phyloP scores from a whole-genome alignment of 139 green algal genomes.

The Gonium pectorale region DNA sequence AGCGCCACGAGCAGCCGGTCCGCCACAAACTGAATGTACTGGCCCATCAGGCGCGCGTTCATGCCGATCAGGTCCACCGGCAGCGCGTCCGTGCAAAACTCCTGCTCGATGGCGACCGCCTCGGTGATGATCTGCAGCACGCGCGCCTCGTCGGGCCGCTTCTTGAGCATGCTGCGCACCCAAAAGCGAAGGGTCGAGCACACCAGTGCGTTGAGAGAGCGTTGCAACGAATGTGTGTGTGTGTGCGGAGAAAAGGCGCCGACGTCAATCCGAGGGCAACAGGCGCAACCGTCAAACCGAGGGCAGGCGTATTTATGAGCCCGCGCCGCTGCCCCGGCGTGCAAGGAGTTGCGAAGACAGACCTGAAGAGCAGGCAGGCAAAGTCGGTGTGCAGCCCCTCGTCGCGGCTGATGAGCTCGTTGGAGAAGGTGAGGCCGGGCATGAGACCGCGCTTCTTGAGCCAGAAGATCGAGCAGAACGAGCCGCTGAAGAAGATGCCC shows the following conservation, averaged over 20 bases:
- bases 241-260: background rate
- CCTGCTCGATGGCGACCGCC: constrained; percentile 95
- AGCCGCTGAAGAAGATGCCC: constrained; percentile 96
- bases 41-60: constrained; percentile 86
- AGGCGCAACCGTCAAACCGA: too few species aligned
- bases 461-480: constrained; percentile 98
- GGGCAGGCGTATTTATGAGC: too few species aligned
- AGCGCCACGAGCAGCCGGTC: constrained; percentile 95
- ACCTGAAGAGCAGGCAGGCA: constrained; percentile 94
- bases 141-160: constrained; percentile 76
- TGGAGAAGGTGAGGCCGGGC: constrained; percentile 98
- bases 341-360: background rate
- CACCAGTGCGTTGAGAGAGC: background rate
- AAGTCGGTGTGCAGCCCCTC: constrained; percentile 99
- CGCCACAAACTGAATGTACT: constrained; percentile 97
- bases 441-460: constrained; percentile 99
- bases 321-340: too few species aligned
- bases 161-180: constrained; percentile 85
- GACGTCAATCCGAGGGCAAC: too few species aligned
- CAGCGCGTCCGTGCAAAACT: constrained; percentile 82
- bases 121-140: constrained; percentile 88
- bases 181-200: too few species aligned
- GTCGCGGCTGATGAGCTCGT: constrained; percentile 98
- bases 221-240: background rate
- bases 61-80: constrained; percentile 85